A percentile compares a stretch with the other conserved stretches of the same genome.
phyloP scores from a whole-genome alignment of 2,329 filamentous ascomycete genomes.

The Tolypocladium tropicale region DNA sequence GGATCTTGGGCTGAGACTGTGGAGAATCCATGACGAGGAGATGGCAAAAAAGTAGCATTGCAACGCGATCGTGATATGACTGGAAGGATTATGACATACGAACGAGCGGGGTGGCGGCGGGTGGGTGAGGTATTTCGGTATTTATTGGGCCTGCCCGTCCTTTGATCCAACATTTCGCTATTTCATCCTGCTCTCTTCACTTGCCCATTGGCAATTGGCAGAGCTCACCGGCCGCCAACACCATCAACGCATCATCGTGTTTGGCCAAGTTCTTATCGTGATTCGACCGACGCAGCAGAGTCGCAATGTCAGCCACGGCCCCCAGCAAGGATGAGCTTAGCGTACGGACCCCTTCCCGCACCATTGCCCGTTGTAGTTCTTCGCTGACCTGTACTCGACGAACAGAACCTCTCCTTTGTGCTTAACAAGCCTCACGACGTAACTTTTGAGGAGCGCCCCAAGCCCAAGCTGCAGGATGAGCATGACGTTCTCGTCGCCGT shows the following conservation, averaged over 20 bases:
- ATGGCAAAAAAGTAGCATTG: background rate
- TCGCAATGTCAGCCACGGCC: slow-evolving; percentile 12
- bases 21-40: background rate
- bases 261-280: background rate
- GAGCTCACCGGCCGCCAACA: background rate
- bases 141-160: background rate
- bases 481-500: slow-evolving; percentile 75
- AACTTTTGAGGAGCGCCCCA: slow-evolving; percentile 62
- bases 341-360: slow-evolving; percentile 6
- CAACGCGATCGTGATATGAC: background rate
- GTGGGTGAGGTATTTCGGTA: background rate
- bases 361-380: background rate
- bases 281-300: background rate
- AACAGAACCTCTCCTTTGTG: slow-evolving; percentile 75
- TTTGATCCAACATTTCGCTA: no score
- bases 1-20: background rate
- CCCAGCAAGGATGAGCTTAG: slow-evolving; percentile 17
- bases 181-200: background rate
- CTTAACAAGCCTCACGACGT: slow-evolving; percentile 68
- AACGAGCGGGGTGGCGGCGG: background rate
- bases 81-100: no score
- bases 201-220: background rate
- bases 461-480: slow-evolving; percentile 54
- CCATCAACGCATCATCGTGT: background rate
- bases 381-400: slow-evolving; percentile 3